Base-by-base conservation (phyloP, 768 basidiomycete species). In the Leccinellum rugosiceps region DNA sequence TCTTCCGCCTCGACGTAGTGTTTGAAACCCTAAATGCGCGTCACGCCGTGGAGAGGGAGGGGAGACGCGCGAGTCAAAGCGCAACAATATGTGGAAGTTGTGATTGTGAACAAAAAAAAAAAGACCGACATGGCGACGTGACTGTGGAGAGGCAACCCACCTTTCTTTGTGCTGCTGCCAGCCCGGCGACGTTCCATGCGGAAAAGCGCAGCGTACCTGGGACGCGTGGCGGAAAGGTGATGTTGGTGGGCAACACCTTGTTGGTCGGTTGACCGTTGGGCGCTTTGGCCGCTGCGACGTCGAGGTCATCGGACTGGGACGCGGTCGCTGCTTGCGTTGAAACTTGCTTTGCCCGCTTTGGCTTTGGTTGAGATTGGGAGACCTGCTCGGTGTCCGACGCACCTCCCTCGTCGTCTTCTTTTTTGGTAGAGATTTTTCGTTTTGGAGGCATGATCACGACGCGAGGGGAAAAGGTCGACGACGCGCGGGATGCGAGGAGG, bases 1-100 rank as follows among this genome's bases (percentile, higher is more conserved):
- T 94, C 86, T 64, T 95, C 93, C 2, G 91, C 91, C 62, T 90
- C 86, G 31, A 94, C 77, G 66, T 95, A 95, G 65, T 76, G 68
- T 63, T 84, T 86, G 74, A 95, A 92, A 0, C 92, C 92, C 86
- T 90, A 60, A 9, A 45, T n/a, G 59, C 11, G 44, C 47, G 56
- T 52, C 35, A 32, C 4, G 32, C 7, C n/a, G n/a, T n/a, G n/a
- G n/a, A n/a, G n/a, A n/a, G n/a, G n/a, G n/a, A n/a, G n/a, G n/a
- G n/a, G n/a, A n/a, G n/a, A n/a, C n/a, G n/a, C n/a, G n/a, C n/a
- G n/a, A n/a, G n/a, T n/a, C n/a, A n/a, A n/a, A n/a, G n/a, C n/a
- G n/a, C n/a, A n/a, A n/a, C n/a, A n/a, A n/a, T n/a, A n/a, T n/a
- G 9, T 30, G 30, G 32, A 34, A 15, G 15, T 35, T n/a, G n/a